A percentile compares a stretch with the other conserved stretches of the same genome.
Evolutionary conservation across 2,329 filamentous ascomycete species (phyloP).

Genomic region (Botrytis tulipae): DNA sequence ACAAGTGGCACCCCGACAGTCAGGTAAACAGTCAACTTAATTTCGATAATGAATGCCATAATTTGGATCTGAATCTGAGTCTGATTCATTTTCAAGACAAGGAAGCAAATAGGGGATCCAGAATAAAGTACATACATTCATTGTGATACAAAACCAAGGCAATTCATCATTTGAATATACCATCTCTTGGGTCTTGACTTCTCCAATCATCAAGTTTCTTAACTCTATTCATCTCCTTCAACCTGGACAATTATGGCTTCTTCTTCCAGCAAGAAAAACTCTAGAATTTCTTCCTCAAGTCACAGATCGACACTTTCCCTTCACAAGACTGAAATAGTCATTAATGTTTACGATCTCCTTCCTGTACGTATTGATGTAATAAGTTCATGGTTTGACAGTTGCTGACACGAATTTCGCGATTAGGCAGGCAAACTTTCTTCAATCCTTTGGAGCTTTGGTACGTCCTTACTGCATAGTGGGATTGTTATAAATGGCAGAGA

Average conservation of each 20-base stretch:
- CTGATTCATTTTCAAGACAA: not conserved
- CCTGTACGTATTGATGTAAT: slow-evolving; percentile 50
- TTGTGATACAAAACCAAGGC: not conserved
- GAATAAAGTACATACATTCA: not conserved
- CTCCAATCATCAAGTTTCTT: not conserved
- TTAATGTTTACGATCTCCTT: slow-evolving; percentile 76
- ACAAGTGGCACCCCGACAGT: not conserved
- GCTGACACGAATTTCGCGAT: slow-evolving; percentile 21
- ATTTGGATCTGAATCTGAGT: not conserved
- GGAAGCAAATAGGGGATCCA: not conserved
- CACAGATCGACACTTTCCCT: slow-evolving; percentile 68
- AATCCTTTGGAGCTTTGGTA: slow-evolving; percentile 73
- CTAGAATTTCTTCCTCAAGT: slow-evolving; percentile 30
- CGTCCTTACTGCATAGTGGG: slow-evolving; percentile 76
- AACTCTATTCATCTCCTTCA: not conserved
- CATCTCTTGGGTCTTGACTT: not conserved
- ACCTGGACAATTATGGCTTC: slow-evolving; percentile 30
- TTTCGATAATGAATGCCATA: not conserved
- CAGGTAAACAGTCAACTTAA: not conserved
- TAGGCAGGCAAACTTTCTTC: slow-evolving; percentile 74
- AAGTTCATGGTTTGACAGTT: not conserved
- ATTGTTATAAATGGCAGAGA: slow-evolving; percentile 78
- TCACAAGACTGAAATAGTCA: slow-evolving; percentile 70
- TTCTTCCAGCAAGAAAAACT: slow-evolving; percentile 30
- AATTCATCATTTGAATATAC: not conserved